A percentile compares a stretch with the other conserved stretches of the same genome.
These are phyloP conservation scores for Raddia distichophylla DNA, from an alignment of 176 grass and related monocot genomes.

Conservation along the genomic window DNA sequence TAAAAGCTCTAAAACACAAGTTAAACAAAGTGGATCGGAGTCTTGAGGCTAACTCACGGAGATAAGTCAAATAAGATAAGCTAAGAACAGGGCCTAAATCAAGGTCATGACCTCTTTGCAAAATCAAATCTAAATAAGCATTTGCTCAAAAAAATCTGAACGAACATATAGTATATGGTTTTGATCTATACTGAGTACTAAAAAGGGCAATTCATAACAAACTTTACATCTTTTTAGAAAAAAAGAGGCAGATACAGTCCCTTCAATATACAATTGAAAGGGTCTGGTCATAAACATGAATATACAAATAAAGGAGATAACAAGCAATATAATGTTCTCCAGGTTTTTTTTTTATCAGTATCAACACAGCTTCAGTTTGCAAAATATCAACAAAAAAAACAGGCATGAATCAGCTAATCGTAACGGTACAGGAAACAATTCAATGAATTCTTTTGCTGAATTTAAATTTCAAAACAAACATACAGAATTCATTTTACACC, in stretches of 20 bases:
- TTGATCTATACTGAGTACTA: conserved; percentile 8
- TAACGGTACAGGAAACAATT: neutral
- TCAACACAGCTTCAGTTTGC: neutral
- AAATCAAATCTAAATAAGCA: neutral
- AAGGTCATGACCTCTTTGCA: neutral
- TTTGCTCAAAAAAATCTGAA: neutral
- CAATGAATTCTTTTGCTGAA: neutral
- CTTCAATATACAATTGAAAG: neutral
- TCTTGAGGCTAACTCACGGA: no score
- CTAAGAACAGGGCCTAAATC: neutral
- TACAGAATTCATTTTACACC: neutral
- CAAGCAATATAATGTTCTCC: neutral
- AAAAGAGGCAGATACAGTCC: neutral
- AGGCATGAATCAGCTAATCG: neutral
- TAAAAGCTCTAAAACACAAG: no score
- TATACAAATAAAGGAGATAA: neutral
- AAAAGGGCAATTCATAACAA: neutral
- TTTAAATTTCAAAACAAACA: neutral
- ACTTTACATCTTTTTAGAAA: neutral
- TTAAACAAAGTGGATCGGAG: no score
- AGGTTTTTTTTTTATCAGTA: neutral
- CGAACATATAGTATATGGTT: neutral
- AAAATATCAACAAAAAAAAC: neutral
- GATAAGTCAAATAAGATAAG: no score
- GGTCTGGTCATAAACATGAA: neutral